These are phyloP conservation scores for Mesotaenium endlicherianum DNA, from an alignment of 139 green algal species.

Conservation along the genomic window DNA sequence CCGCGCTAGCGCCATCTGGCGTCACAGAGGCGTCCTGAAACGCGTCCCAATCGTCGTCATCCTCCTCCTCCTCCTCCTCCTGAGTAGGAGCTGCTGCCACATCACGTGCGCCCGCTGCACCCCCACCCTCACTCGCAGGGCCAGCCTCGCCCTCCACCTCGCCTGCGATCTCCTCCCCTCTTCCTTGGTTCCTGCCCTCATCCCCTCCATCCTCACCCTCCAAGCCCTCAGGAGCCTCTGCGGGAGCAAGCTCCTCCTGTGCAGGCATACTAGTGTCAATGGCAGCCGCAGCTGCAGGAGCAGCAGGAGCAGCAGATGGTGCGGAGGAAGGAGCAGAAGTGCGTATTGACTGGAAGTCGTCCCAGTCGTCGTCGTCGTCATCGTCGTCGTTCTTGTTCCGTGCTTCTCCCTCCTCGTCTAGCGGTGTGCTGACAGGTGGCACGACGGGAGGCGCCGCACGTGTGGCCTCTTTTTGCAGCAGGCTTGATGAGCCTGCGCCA, in stretches of 20 bases:
- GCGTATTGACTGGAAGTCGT: background rate
- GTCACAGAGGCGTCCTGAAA: background rate
- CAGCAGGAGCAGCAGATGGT: background rate
- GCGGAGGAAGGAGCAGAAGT: background rate
- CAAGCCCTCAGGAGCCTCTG: background rate
- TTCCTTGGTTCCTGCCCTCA: too few species aligned
- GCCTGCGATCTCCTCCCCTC: too few species aligned
- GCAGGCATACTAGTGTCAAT: background rate
- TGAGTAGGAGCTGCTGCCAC: background rate
- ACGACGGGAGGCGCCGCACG: background rate
- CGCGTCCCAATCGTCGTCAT: conserved; percentile 6
- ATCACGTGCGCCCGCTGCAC: background rate
- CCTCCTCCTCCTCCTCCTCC: background rate
- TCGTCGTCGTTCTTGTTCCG: background rate
- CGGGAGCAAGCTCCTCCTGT: background rate
- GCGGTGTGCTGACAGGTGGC: too few species aligned
- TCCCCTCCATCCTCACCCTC: background rate
- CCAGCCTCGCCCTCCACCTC: background rate
- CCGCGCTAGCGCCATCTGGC: background rate
- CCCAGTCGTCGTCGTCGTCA: conserved; percentile 1
- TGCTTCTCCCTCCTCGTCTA: too few species aligned
- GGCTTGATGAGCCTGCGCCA: background rate
- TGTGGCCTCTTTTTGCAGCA: background rate
- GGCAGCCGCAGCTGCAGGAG: background rate
- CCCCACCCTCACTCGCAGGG: background rate